Conservation (phyloP, 2,329 filamentous ascomycete genomes). For the Ampelomyces quisqualis region DNA sequence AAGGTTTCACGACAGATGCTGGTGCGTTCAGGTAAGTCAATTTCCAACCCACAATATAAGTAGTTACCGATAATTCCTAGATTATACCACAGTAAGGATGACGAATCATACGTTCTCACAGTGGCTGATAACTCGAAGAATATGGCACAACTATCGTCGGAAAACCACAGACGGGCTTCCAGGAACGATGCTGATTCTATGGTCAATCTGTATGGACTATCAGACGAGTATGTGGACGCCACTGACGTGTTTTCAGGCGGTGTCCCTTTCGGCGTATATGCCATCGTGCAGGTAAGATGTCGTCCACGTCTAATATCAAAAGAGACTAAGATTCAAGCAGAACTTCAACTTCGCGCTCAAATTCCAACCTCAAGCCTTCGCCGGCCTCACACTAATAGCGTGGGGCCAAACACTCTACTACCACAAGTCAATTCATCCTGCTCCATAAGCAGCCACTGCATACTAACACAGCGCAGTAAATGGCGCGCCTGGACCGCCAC, state of each 20-base stretch:
- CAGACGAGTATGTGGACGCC: neutral
- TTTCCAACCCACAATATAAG: neutral
- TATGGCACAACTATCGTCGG: constrained; percentile 63
- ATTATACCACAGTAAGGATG: constrained; percentile 40
- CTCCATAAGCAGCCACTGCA: neutral
- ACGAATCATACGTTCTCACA: constrained; percentile 7
- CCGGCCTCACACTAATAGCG: constrained; percentile 50
- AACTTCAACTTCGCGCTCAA: constrained; percentile 58
- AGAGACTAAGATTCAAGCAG: constrained; percentile 39
- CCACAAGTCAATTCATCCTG: constrained; percentile 42
- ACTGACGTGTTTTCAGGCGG: constrained; percentile 27
- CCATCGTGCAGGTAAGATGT: constrained; percentile 53
- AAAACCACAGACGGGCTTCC: constrained; percentile 65
- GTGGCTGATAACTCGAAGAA: constrained; percentile 36
- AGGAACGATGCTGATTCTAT: constrained; percentile 62
- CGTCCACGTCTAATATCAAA: neutral
- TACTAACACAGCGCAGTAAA: constrained; percentile 36
- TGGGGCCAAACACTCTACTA: constrained; percentile 58
- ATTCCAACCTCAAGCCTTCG: constrained; percentile 57
- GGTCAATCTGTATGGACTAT: constrained; percentile 55
- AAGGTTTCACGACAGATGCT: constrained; percentile 33
- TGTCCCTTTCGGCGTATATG: constrained; percentile 55
- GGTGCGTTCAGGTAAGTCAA: constrained; percentile 45
- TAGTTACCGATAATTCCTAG: constrained; percentile 19
- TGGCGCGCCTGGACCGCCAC: constrained; percentile 53